A percentile compares a stretch with the other conserved stretches of the same genome.
Evolutionary conservation across 202 grass and related monocot genomes (phyloP).

Genomic region (Schoenoplectus tabernaemontani): DNA sequence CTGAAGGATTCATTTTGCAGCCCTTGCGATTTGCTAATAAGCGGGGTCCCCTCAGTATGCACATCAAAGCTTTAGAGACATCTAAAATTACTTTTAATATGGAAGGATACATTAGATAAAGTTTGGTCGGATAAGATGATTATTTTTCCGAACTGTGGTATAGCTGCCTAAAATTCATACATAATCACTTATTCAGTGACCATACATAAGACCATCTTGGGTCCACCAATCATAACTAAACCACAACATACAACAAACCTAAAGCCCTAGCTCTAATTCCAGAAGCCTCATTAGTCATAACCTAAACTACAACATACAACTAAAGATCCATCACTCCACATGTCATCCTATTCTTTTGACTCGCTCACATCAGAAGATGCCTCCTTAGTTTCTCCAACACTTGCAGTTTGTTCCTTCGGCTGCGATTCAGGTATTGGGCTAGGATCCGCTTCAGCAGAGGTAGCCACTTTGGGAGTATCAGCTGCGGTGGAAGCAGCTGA

Average conservation of each 20-base stretch:
- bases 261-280: slow-evolving; percentile 11
- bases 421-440: background rate
- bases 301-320: slow-evolving; percentile 13
- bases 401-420: slow-evolving; percentile 8
- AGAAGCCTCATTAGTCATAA: background rate
- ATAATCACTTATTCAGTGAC: slow-evolving; percentile 5
- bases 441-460: background rate
- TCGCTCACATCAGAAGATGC: slow-evolving; percentile 5
- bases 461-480: background rate
- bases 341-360: slow-evolving; percentile 10
- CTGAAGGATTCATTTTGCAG: no score
- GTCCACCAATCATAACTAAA: background rate
- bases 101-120: background rate
- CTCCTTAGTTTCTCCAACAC: background rate
- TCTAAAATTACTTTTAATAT: background rate
- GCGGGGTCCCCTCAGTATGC: no score
- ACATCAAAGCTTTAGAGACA: background rate
- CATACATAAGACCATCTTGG: background rate
- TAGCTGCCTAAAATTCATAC: background rate
- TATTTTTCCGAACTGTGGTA: background rate
- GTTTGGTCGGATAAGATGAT: background rate
- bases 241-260: slow-evolving; percentile 3
- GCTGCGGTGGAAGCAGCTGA: slow-evolving; percentile 3
- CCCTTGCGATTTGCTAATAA: no score
- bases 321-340: background rate